These are phyloP conservation scores for Inga laurina DNA, from an alignment of 306 rosid genomes.

Conservation along the genomic window DNA sequence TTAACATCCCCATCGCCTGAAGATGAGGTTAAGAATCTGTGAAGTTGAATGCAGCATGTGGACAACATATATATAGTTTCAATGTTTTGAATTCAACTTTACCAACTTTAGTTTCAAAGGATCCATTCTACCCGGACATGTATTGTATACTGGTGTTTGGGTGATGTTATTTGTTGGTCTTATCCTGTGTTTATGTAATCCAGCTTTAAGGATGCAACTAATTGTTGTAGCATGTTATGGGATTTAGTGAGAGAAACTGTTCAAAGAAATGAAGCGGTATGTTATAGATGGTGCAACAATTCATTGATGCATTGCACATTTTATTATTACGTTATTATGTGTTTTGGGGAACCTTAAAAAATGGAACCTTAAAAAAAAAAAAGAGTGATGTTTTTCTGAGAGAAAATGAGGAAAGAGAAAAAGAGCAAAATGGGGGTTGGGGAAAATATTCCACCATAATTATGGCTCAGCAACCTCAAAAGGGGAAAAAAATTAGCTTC, in stretches of 20 bases:
- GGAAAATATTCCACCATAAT: too few species aligned
- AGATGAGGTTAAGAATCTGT: background rate
- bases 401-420: too few species aligned
- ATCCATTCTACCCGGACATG: background rate
- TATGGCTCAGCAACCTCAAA: too few species aligned
- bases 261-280: background rate
- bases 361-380: too few species aligned
- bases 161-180: background rate
- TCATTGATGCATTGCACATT: background rate
- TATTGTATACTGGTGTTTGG: conserved; percentile 2
- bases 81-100: background rate
- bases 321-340: too few species aligned
- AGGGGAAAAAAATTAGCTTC: too few species aligned
- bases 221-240: background rate
- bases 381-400: too few species aligned
- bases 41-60: background rate
- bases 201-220: background rate
- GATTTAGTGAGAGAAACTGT: background rate
- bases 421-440: too few species aligned
- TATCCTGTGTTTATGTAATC: background rate
- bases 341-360: too few species aligned
- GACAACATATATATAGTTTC: background rate
- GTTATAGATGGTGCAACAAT: background rate
- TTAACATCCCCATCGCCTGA: background rate
- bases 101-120: background rate